These are phyloP conservation scores for Annulohypoxylon nitens DNA, from an alignment of 495 filamentous ascomycete genomes.

Conservation along the genomic window DNA sequence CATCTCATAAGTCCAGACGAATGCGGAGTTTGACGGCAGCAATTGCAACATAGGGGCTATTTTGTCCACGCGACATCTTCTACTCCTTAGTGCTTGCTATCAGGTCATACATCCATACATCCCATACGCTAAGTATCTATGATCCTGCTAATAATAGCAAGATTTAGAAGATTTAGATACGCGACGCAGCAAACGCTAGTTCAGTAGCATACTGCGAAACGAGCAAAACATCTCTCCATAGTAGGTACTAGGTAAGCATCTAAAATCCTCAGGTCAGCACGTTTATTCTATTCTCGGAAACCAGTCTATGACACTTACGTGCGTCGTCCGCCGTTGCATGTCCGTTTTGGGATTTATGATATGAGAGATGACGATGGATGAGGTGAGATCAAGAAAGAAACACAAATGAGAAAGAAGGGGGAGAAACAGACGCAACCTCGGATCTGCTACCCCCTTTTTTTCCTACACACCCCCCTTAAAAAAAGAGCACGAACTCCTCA, in stretches of 20 bases:
- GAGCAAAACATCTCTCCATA: not conserved
- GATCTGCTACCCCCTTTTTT: slow-evolving; percentile 4
- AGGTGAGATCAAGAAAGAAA: not conserved
- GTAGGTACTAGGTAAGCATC: not conserved
- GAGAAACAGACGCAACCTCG: not conserved
- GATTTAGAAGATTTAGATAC: not conserved
- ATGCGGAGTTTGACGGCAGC: not conserved
- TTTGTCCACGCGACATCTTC: not conserved
- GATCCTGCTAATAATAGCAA: slow-evolving; percentile 28
- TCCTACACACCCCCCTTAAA: not conserved
- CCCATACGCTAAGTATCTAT: too few species aligned
- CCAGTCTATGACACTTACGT: slow-evolving; percentile 17
- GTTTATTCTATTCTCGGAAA: slow-evolving; percentile 38
- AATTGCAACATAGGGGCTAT: slow-evolving; percentile 1
- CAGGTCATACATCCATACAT: not conserved
- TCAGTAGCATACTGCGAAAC: slow-evolving; percentile 6
- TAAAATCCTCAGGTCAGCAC: slow-evolving; percentile 10
- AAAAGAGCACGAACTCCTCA: not conserved
- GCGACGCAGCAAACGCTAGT: not conserved
- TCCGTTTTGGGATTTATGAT: slow-evolving; percentile 29
- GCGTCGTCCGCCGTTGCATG: slow-evolving; percentile 38
- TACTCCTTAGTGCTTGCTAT: not conserved
- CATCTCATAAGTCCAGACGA: slow-evolving; percentile 12
- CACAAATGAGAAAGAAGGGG: not conserved
- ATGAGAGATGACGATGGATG: slow-evolving; percentile 13